These are phyloP conservation scores for Eimeria brunetti DNA, from an alignment of 169 alveolate species.

Conservation along the genomic window DNA sequence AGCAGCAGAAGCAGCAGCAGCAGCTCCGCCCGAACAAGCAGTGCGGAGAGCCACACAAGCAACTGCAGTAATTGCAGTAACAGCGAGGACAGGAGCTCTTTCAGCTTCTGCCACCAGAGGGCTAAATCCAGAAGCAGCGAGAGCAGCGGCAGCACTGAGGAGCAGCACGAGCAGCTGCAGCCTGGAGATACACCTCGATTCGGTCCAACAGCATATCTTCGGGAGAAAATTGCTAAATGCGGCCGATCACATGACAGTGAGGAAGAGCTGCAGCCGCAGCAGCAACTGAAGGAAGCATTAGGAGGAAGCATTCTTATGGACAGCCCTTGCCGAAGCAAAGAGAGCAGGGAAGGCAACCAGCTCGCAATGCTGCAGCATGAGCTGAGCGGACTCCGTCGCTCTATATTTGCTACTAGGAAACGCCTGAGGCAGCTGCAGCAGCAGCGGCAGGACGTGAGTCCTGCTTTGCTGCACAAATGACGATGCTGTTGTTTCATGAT, in stretches of 20 bases:
- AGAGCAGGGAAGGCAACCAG: neutral
- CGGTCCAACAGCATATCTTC: constrained; percentile 37
- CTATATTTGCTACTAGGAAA: constrained; percentile 10
- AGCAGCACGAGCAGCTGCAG: constrained; percentile 1
- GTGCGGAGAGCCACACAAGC: constrained; percentile 31
- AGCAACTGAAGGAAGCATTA: neutral
- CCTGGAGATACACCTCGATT: constrained; percentile 66
- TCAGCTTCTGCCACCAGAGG: constrained; percentile 1
- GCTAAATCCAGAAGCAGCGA: neutral
- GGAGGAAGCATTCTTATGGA: neutral
- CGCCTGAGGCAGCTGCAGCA: constrained; percentile 41
- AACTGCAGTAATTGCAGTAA: neutral
- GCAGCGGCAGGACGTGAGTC: constrained; percentile 31
- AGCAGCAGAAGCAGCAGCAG: constrained; percentile 13
- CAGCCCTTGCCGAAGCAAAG: neutral
- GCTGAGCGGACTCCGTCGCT: constrained; percentile 6
- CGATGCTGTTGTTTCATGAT: neutral
- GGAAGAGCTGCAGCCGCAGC: neutral
- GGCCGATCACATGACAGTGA: neutral
- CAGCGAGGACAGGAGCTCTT: neutral
- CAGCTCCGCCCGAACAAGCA: constrained; percentile 34
- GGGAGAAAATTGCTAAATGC: neutral
- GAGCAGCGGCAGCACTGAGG: constrained; percentile 6
- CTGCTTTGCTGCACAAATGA: neutral
- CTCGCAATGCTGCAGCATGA: neutral